Conservation (phyloP, 1,139 yeast species). For the Geotrichum restrictum region DNA sequence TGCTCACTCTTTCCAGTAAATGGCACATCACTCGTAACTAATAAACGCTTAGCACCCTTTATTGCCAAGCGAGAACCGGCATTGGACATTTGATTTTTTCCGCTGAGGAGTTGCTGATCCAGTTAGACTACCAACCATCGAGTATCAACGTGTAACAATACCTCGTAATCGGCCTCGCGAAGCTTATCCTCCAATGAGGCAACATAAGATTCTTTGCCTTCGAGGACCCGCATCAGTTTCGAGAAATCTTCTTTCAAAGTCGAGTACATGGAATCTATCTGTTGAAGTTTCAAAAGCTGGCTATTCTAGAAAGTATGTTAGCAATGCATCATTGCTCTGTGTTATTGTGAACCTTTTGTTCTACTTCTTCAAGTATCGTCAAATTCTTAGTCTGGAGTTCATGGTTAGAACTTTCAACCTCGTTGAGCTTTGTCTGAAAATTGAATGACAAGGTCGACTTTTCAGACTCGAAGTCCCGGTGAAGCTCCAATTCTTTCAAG, state of each 20-base stretch:
- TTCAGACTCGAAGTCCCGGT: conserved; percentile 19
- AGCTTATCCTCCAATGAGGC: conserved; percentile 11
- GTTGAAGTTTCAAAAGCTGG: conserved; percentile 9
- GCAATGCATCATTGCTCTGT: not conserved
- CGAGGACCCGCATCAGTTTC: conserved; percentile 5
- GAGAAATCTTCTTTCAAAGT: conserved; percentile 12
- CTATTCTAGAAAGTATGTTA: not conserved
- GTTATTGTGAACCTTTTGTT: conserved; percentile 8
- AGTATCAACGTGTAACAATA: not conserved
- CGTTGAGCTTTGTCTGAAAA: conserved; percentile 6
- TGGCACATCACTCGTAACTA: conserved; percentile 15
- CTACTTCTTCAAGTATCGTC: conserved; percentile 5
- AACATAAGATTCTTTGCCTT: conserved; percentile 13
- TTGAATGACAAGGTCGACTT: conserved; percentile 8
- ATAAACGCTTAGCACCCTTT: conserved; percentile 5
- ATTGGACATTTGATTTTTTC: not conserved
- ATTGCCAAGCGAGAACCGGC: not conserved
- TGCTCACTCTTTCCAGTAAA: conserved; percentile 13
- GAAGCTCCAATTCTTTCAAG: conserved; percentile 19
- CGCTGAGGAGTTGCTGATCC: conserved; percentile 10
- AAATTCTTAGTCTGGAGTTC: conserved; percentile 11
- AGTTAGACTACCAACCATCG: not conserved
- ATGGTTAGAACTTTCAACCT: conserved; percentile 11
- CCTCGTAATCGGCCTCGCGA: conserved; percentile 21
- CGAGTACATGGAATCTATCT: conserved; percentile 15